Evolutionary conservation across 352 stramenopile genomes (phyloP).

Genomic region (Globisporangium canariense): DNA sequence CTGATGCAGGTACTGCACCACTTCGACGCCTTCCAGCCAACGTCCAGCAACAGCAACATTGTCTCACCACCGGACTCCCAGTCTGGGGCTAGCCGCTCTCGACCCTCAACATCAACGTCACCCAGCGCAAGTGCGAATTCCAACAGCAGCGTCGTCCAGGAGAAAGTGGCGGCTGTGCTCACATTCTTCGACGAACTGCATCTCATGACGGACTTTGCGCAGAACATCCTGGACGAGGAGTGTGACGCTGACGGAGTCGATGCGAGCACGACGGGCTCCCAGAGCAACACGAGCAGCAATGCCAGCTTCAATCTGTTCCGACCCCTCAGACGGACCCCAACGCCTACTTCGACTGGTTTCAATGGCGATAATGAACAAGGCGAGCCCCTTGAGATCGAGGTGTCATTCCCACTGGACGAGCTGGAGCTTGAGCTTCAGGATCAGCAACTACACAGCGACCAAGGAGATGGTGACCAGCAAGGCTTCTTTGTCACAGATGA

Average conservation of each 20-base stretch:
- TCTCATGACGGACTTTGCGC: conserved; percentile 53
- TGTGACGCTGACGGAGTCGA: conserved; percentile 10
- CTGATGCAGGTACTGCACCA: conserved; percentile 40
- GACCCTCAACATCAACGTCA: not conserved
- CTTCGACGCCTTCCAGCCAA: conserved; percentile 34
- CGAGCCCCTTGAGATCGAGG: conserved; percentile 1
- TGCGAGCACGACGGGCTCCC: not conserved
- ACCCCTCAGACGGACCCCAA: conserved; percentile 31
- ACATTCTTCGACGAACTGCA: conserved; percentile 60
- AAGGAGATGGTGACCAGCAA: not conserved
- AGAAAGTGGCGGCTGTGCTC: conserved; percentile 34
- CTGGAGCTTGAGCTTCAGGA: conserved; percentile 17
- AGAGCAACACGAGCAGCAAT: conserved; percentile 45
- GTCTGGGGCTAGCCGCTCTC: not conserved
- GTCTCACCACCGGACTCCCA: not conserved
- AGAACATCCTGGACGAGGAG: conserved; percentile 58
- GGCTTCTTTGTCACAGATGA: not conserved
- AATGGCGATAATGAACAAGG: not conserved
- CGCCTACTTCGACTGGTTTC: conserved; percentile 8
- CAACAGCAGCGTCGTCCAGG: conserved; percentile 14
- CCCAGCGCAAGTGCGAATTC: not conserved
- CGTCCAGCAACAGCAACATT: not conserved
- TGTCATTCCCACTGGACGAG: conserved; percentile 11
- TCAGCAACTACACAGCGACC: conserved; percentile 3
- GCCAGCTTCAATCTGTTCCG: conserved; percentile 32